Evolutionary conservation across 2,329 filamentous ascomycete species (phyloP).

Genomic region (Paecilomyces sp.): DNA sequence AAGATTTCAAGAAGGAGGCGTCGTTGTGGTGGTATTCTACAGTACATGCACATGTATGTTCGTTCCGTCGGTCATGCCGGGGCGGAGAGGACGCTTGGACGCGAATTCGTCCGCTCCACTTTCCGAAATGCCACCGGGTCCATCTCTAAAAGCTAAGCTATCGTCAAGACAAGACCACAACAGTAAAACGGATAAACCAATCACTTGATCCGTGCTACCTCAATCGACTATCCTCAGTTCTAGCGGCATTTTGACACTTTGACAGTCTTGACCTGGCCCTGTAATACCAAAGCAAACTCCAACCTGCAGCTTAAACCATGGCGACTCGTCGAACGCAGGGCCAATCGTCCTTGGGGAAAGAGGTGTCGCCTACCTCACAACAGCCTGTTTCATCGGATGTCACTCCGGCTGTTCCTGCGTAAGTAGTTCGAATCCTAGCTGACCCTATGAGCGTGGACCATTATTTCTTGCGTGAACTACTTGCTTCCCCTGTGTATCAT

Average conservation of each 20-base stretch:
- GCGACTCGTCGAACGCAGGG: constrained; percentile 22
- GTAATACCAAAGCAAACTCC: background rate
- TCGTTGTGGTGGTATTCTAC: too few relatives aligned
- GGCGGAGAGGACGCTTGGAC: background rate
- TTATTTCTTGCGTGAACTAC: too few relatives aligned
- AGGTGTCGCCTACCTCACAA: constrained; percentile 23
- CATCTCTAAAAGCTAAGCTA: background rate
- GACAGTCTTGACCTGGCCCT: background rate
- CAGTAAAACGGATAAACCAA: background rate
- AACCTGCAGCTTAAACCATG: constrained; percentile 14
- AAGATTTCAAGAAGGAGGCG: too few relatives aligned
- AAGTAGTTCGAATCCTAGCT: constrained; percentile 26
- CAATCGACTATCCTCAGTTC: background rate
- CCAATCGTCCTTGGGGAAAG: constrained; percentile 21
- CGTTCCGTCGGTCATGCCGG: background rate
- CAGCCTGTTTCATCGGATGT: constrained; percentile 60
- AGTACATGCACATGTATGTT: too few relatives aligned
- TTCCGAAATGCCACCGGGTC: background rate
- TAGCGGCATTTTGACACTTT: background rate
- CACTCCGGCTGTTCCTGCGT: constrained; percentile 77
- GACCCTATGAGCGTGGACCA: too few relatives aligned
- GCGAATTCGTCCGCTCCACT: background rate
- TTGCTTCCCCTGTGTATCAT: background rate
- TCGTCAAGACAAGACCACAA: background rate
- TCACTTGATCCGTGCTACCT: background rate